Evolutionary conservation across 257 asterid species (phyloP), one percentile per base, ranked within the genome.

Genomic region (Henckelia pumila): DNA sequence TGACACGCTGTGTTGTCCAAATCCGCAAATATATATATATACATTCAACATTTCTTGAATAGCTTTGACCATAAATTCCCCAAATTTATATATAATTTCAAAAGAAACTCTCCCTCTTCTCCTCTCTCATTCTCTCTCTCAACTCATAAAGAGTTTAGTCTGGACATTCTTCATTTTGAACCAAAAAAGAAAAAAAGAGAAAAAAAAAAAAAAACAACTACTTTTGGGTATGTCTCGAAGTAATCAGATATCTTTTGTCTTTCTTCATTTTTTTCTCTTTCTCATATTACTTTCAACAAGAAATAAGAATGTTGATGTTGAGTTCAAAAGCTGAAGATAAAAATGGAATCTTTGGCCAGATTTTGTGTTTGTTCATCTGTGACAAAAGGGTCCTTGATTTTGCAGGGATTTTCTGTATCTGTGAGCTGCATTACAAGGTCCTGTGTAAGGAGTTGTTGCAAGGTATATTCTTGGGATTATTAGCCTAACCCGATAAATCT

Each of bases 251-350:
- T n/a, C 20, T 17, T 26, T 21, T 7, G 14, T 49, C 28, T 32
- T 0, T 13, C n/a, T 23, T 67, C 1, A 17, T 52, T 56, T 21
- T 21, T 21, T 53, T 9, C 5, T 29, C 33, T 29, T 29, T 29
- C 26, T 29, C 33, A 6, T 29, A 29, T 29, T 29, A 3, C 35
- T 30, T 6, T 30, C 9, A 13, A 52, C 59, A 14, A 60, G 30
- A 49, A 13, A 52, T 50, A 14, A 60, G 30, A 49, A 60, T 49
- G 11, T 62, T 24, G 72, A 24, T 16, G 63, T 7, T 67, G 72
- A 56, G 17, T 22, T 7, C 19, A 67, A 28, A 67, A 55, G 23
- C 19, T 35, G 57, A 33, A 5, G 56, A 56, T 35, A 13, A 56
- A 16, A 37, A 61, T 30, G 19, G 6, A 24, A 10, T 70, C 17